Base-by-base conservation (phyloP, 1,139 yeast species). In the Yamadazyma triangularis region DNA sequence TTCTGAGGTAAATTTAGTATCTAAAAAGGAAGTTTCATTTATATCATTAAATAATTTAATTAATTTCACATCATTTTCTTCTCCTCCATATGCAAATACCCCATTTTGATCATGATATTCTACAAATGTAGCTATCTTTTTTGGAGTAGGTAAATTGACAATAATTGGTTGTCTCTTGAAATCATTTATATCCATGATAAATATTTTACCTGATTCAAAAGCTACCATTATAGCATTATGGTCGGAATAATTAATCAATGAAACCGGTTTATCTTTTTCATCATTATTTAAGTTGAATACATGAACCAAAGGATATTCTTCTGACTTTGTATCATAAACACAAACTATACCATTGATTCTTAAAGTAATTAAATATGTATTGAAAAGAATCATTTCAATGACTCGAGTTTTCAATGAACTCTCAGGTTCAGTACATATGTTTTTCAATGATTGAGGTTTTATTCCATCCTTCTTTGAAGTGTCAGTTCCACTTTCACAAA, bases 71-170 rank as follows among this genome's bases (percentile, higher is more conserved):
- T 81, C 82, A 40, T 77, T 75, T 43, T 83, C 88, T 50, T 81
- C 76, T 26, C 93, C 94, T 28, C 91, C 94, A 47, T 61, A 73
- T 0, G 86, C 89, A 54, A 77, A 73, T 2, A 76, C 51, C 13
- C 75, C 70, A 18, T 52, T 48, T 23, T 56, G 57, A 34, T 68
- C 46, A 24, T 62, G 54, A 46, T 75, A 70, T 21, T 77, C 55
- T 34, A 65, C 58, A 31, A 82, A 51, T 6, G 73, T 70, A 10
- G 68, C 75, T 2, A 28, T 28, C 15, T 34, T 33, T 24, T 56
- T 56, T 3, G 45, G 50, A 15, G 30, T 30, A 1, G 63, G 61
- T 4, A 70, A 39, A 9, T 41, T 35, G 11, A 65, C 41, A 24
- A 48, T 43, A 2, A 59, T 36, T 2, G 71, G 70, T 8, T 53